Evolutionary conservation across 176 grass and related monocot species (phyloP).

Genomic region (Zoysia japonica): DNA sequence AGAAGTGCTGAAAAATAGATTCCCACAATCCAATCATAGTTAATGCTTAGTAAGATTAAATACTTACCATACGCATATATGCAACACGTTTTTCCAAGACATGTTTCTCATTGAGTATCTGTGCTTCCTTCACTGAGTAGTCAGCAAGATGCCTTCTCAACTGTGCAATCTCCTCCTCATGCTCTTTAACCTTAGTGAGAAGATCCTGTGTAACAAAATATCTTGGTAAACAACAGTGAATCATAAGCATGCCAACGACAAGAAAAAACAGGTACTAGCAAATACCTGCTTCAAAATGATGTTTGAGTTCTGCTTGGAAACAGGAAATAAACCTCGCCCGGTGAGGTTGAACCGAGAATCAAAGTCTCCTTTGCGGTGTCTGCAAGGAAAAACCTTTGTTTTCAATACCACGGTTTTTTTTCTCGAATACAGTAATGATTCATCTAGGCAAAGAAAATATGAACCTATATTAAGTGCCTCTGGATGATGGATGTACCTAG

Average conservation of each 20-base stretch:
- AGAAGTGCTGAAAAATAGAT: slow-evolving; percentile 1
- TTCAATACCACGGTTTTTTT: neutral
- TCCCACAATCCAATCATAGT: neutral
- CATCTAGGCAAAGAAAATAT: neutral
- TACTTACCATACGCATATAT: slow-evolving; percentile 85
- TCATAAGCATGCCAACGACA: neutral
- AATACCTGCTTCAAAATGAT: slow-evolving; percentile 82
- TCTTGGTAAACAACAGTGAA: slow-evolving; percentile 22
- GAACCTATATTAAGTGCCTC: neutral
- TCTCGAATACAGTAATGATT: neutral
- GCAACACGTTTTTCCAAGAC: slow-evolving; percentile 89
- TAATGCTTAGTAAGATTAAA: slow-evolving; percentile 14
- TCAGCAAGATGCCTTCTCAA: slow-evolving; percentile 85
- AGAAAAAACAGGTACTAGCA: neutral
- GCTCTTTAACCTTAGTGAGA: slow-evolving; percentile 72
- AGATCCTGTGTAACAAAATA: slow-evolving; percentile 61
- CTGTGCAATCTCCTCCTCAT: slow-evolving; percentile 89
- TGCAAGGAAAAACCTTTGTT: slow-evolving; percentile 32
- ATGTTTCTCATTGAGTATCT: slow-evolving; percentile 86
- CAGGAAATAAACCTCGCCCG: slow-evolving; percentile 46
- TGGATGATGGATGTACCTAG: slow-evolving; percentile 51
- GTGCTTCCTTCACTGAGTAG: slow-evolving; percentile 91
- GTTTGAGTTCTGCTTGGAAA: slow-evolving; percentile 60
- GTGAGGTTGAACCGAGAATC: slow-evolving; percentile 64
- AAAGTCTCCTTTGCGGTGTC: slow-evolving; percentile 61